phyloP scores from a whole-genome alignment of 192 early-diverging fungal species.

The Chytriomyces hyalinus region DNA sequence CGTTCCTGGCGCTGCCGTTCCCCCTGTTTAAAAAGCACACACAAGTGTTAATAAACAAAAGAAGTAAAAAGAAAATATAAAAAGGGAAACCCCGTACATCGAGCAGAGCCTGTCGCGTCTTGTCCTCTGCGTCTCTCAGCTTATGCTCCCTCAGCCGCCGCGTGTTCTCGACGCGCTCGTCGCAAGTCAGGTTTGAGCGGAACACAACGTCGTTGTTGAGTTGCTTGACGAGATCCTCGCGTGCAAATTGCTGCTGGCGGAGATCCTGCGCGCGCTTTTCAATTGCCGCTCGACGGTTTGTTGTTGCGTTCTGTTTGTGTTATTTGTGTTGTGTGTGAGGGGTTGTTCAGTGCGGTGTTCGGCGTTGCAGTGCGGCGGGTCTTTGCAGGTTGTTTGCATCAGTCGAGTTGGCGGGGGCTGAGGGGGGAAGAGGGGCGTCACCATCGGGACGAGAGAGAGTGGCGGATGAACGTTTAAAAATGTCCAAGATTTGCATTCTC shows the following conservation, averaged over 20 bases:
- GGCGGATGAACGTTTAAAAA: not conserved
- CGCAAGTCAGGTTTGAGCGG: constrained; percentile 41
- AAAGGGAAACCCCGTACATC: constrained; percentile 35
- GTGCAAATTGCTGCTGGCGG: constrained; percentile 47
- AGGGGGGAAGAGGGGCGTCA: not conserved
- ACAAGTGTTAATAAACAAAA: not conserved
- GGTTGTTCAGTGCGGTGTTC: not conserved
- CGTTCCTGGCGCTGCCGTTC: constrained; percentile 37
- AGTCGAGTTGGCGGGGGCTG: not conserved
- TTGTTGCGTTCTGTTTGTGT: constrained; percentile 11
- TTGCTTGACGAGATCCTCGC: constrained; percentile 53
- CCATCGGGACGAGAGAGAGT: not conserved
- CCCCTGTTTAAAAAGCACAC: constrained; percentile 23
- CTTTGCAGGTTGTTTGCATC: not conserved
- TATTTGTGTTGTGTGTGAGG: not conserved
- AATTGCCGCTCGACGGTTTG: constrained; percentile 18
- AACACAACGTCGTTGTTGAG: constrained; percentile 52
- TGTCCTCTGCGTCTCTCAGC: constrained; percentile 42
- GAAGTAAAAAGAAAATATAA: not conserved
- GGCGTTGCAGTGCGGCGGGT: not conserved
- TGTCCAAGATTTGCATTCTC: not conserved
- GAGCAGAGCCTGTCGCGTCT: constrained; percentile 38
- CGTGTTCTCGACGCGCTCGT: constrained; percentile 54
- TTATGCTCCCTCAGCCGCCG: constrained; percentile 46
- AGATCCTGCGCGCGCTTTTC: constrained; percentile 51